Conservation (phyloP, 495 filamentous ascomycete species). For the Lasiosphaeria hispida region DNA sequence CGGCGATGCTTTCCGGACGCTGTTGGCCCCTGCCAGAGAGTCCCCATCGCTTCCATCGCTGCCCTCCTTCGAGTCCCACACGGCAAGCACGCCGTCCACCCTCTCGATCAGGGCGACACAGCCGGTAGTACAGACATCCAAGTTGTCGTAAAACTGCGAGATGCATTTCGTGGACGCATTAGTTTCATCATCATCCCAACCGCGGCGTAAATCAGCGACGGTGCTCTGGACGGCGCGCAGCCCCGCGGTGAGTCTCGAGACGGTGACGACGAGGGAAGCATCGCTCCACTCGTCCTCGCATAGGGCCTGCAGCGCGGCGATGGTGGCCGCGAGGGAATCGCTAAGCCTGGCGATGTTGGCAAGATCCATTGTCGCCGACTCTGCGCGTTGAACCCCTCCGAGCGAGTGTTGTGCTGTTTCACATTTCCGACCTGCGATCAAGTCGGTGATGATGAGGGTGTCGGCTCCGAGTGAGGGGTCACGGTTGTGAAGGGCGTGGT, state of each 20-base stretch:
- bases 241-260: not conserved
- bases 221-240: not conserved
- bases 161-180: not conserved
- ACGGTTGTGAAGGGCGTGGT: too few species aligned
- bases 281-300: not conserved
- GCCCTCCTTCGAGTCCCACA: not conserved
- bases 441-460: too few species aligned
- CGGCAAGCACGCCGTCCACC: not conserved
- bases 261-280: not conserved
- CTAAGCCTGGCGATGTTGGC: not conserved
- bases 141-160: not conserved
- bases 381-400: too few species aligned
- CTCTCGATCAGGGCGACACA: not conserved
- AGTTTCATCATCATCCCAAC: not conserved
- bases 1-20: not conserved
- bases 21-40: not conserved
- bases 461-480: too few species aligned
- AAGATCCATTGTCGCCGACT: not conserved
- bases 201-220: not conserved
- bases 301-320: constrained; percentile 2
- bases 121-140: not conserved
- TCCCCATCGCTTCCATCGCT: not conserved
- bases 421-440: too few species aligned
- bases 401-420: not conserved
- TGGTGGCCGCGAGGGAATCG: not conserved